Evolutionary conservation across 2,329 filamentous ascomycete species (phyloP).

Genomic region (Phaeoacremonium minimum): DNA sequence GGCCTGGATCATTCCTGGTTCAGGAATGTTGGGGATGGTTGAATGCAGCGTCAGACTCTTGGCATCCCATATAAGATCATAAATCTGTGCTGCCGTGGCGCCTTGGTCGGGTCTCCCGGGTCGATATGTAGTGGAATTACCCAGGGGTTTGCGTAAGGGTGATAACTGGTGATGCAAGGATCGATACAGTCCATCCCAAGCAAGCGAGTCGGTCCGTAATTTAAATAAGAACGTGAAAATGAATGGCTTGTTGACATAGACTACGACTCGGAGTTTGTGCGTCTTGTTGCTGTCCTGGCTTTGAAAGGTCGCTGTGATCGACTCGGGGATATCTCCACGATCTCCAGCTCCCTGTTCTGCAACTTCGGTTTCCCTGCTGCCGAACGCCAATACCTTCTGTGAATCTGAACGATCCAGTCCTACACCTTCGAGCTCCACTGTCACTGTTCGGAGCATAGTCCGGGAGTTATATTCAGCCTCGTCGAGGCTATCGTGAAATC

Average conservation of each 20-base stretch:
- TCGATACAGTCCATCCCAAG: constrained; percentile 51
- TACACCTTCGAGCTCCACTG: constrained; percentile 55
- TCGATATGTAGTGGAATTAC: constrained; percentile 52
- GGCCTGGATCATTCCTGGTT: constrained; percentile 24
- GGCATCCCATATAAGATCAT: constrained; percentile 61
- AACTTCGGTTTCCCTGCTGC: constrained; percentile 28
- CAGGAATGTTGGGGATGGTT: constrained; percentile 64
- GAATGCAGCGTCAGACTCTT: constrained; percentile 51
- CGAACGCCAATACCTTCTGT: constrained; percentile 40
- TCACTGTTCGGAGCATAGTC: constrained; percentile 60
- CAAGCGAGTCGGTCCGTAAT: constrained; percentile 53
- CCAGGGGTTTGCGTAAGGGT: constrained; percentile 52
- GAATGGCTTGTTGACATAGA: constrained; percentile 72
- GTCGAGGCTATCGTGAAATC: constrained; percentile 22
- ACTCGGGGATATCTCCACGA: constrained; percentile 12
- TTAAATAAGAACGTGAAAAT: constrained; percentile 73
- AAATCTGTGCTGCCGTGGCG: constrained; percentile 39
- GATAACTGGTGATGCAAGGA: constrained; percentile 57
- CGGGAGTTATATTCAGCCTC: constrained; percentile 41
- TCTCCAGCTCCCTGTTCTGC: constrained; percentile 16
- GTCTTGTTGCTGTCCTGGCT: constrained; percentile 50
- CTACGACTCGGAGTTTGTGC: constrained; percentile 60
- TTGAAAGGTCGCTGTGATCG: constrained; percentile 24
- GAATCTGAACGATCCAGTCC: constrained; percentile 33
- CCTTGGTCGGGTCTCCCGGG: constrained; percentile 41